Evolutionary conservation across 83 land plant genomes (phyloP), one percentile per base, ranked within the genome.

Genomic region (Larix sibirica): DNA sequence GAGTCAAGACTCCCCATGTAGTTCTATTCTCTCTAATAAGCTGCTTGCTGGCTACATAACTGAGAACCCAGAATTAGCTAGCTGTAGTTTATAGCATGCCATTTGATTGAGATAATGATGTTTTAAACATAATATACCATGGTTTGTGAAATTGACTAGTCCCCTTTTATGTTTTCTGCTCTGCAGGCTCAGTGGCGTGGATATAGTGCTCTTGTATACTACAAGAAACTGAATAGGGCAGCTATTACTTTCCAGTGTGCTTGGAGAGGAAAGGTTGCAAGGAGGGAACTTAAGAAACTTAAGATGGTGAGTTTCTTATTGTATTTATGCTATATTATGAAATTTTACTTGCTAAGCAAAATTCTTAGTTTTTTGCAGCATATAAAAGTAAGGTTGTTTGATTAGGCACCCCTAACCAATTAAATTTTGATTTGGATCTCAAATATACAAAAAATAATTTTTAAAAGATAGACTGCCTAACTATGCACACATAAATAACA

Each of bases 131-230:
- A 23, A 80, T 60, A 10, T 8, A 1, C n/a, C 5, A 50, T 75
- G 26, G 24, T 6, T 60, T 31, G 71, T 18, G 28, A 69, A 61
- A 24, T 13, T 61, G 12, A 62, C 17, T 26, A 63, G 3, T 20
- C 6, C n/a, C 28, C 31, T 58, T 38, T 50, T 62, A 33, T 56
- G 62, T 36, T 50, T 82, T 5, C 18, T 69, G 23, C 47, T 66
- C 54, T 89, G 81, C 86, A 97, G 99, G 85, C 97, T 58, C 88
- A 86, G 18, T 97, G 97, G 97, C 96, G 97, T 42, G 90, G 94
- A 65, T 90, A 91, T 78, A 89, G 83, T 81, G 96, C 87, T 67
- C 83, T 62, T 14, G 71, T 85, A 59, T 88, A 92, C 67, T 92
- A 92, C 84, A 91, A 81, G 80, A 94, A 89, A 83, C 83, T 93